These are phyloP conservation scores for Nothophytophthora sp. DNA, from an alignment of 352 stramenopile species.

Conservation along the genomic window DNA sequence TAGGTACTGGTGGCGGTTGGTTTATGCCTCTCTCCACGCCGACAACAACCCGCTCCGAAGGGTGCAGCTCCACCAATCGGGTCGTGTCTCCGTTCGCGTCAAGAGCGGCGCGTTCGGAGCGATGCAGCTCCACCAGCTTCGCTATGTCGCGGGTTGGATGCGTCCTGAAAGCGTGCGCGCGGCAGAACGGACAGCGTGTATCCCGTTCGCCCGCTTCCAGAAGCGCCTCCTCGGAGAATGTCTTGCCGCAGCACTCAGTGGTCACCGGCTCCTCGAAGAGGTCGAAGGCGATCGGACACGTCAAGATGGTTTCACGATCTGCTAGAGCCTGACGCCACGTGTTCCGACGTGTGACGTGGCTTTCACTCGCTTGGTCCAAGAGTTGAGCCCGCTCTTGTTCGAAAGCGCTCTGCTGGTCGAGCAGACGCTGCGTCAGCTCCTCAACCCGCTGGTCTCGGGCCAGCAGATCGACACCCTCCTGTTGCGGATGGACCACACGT, in stretches of 20 bases:
- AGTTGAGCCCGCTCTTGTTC: conserved; percentile 9
- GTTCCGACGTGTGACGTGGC: not conserved
- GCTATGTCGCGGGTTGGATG: conserved; percentile 11
- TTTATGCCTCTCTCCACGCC: not conserved
- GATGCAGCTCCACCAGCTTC: conserved; percentile 16
- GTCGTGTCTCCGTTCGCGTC: not conserved
- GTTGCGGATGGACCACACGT: no score
- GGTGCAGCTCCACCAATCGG: no score
- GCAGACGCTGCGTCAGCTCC: not conserved
- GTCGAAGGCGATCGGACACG: conserved; percentile 10
- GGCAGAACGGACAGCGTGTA: conserved; percentile 10
- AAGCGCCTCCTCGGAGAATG: conserved; percentile 6
- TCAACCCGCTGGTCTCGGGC: no score
- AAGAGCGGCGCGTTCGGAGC: conserved; percentile 1
- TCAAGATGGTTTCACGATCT: conserved; percentile 6
- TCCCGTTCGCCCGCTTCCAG: not conserved
- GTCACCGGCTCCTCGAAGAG: conserved; percentile 11
- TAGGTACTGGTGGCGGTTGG: not conserved
- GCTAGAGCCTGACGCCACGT: not conserved
- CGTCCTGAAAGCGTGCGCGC: not conserved
- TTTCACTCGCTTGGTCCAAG: conserved; percentile 4
- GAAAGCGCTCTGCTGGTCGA: conserved; percentile 2
- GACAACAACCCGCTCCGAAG: no score
- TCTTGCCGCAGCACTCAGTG: conserved; percentile 13
- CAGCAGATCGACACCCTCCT: no score